Evolutionary conservation across 306 rosid species (phyloP).

Genomic region (Lathyrus aphaca): DNA sequence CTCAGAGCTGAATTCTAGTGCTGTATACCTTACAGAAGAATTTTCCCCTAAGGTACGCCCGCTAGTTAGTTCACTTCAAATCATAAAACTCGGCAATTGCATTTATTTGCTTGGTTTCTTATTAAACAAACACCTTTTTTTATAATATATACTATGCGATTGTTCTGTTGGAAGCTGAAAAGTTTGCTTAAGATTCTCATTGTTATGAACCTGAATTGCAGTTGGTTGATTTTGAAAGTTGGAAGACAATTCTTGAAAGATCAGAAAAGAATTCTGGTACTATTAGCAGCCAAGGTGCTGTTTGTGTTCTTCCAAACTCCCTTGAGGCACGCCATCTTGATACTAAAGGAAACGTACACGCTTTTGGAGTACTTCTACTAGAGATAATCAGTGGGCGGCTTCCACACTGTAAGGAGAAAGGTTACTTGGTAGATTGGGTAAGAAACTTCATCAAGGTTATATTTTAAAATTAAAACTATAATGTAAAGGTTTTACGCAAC

Average conservation of each 20-base stretch:
- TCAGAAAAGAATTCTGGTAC: slow-evolving; percentile 83
- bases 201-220: slow-evolving; percentile 43
- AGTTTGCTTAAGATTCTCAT: slow-evolving; percentile 34
- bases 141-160: background rate
- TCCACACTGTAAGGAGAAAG: slow-evolving; percentile 78
- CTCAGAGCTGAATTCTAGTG: slow-evolving; percentile 87
- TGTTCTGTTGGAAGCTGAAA: slow-evolving; percentile 31
- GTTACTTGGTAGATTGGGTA: slow-evolving; percentile 95
- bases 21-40: slow-evolving; percentile 95
- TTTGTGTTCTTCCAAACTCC: slow-evolving; percentile 84
- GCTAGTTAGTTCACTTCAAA: slow-evolving; percentile 20
- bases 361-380: slow-evolving; percentile 83
- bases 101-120: slow-evolving; percentile 8
- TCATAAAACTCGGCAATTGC: slow-evolving; percentile 8
- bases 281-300: slow-evolving; percentile 71
- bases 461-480: slow-evolving; percentile 21
- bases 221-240: slow-evolving; percentile 97
- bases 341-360: slow-evolving; percentile 71
- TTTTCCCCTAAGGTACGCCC: slow-evolving; percentile 83
- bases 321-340: slow-evolving; percentile 86
- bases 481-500: slow-evolving; percentile 12
- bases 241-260: slow-evolving; percentile 92
- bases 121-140: background rate
- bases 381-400: slow-evolving; percentile 91
- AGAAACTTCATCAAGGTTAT: slow-evolving; percentile 42